Evolutionary conservation across 2,329 filamentous ascomycete species (phyloP).

Genomic region (Colletotrichum australisinense): DNA sequence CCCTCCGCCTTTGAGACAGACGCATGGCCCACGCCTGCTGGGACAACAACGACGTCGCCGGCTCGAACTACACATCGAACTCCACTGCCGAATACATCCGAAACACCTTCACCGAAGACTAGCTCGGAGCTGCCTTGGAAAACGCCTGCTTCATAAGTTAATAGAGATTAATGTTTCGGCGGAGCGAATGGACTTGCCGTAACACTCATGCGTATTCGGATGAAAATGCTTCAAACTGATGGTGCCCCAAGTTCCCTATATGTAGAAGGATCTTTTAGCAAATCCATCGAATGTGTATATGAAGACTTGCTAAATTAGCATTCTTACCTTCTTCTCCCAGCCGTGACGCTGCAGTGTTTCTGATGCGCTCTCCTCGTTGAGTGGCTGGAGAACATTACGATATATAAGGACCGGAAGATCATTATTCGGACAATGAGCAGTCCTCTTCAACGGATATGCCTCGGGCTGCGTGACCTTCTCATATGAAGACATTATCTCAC

Average conservation of each 20-base stretch:
- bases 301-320: background rate
- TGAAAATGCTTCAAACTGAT: slow-evolving; percentile 41
- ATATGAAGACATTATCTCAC: background rate
- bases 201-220: slow-evolving; percentile 40
- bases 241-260: slow-evolving; percentile 38
- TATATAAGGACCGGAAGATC: slow-evolving; percentile 39
- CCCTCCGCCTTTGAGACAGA: slow-evolving; percentile 3
- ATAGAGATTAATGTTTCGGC: too few relatives aligned
- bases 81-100: slow-evolving; percentile 25
- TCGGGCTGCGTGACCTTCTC: background rate
- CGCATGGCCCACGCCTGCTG: slow-evolving; percentile 39
- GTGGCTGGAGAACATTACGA: slow-evolving; percentile 34
- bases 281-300: background rate
- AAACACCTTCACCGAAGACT: slow-evolving; percentile 37
- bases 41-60: slow-evolving; percentile 39
- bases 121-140: slow-evolving; percentile 39
- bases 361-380: slow-evolving; percentile 34
- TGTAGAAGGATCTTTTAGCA: background rate
- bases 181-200: slow-evolving; percentile 26
- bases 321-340: slow-evolving; percentile 38
- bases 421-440: slow-evolving; percentile 35
- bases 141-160: slow-evolving; percentile 21
- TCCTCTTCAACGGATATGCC: slow-evolving; percentile 5
- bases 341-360: slow-evolving; percentile 36
- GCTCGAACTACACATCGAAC: slow-evolving; percentile 33